Base-by-base conservation (phyloP, 352 stramenopile genomes). In the Pythium periplocum region DNA sequence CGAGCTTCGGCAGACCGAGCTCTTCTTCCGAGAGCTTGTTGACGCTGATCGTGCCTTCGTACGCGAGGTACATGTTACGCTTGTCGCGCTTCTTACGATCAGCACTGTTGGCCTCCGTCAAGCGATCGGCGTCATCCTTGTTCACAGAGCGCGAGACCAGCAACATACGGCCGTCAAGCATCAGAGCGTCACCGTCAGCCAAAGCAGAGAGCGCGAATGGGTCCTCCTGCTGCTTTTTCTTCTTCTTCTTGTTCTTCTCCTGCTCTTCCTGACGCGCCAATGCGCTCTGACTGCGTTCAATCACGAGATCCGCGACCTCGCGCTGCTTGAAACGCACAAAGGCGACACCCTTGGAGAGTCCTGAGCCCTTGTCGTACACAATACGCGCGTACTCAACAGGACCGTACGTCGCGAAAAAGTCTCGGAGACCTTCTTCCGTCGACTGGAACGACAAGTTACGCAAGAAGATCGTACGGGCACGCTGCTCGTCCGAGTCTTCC, bases 11-110 rank as follows among this genome's bases (percentile, higher is more conserved):
- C 40, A 98, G 59, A 41, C 69, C 56, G 4, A 92, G 65, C 51
- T 94, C 78, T 45, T 89, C 84, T 35, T 97, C 87, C 48, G 93
- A 89, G 40, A 92, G 63, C 59, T 92, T 92, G 76, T 94, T 94
- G 26, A 92, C 82, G 52, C 95, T 91, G 36, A 99, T 91, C 53
- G 91, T 91, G 45, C 93, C 95, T 72, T 98, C 96, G 59, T 96
- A 92, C 35, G 94, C 90, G 51, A 99, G 61, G 67, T 98, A 98
- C 61, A 98, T 63, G 64, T 98, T 98, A 53, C 96, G 90, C 64
- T 97, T 96, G 75, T 99, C 96, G 51, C 95, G 93, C 26, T 73
- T 70, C 42, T 83, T 86, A 43, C 68, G 68, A 45, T 69, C 68
- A 4, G 66, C 62, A 45, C 73, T 70, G 48, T 85, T 86, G 12